Base-by-base conservation (phyloP, 2,329 filamentous ascomycete genomes). In the Neurospora sp. region DNA sequence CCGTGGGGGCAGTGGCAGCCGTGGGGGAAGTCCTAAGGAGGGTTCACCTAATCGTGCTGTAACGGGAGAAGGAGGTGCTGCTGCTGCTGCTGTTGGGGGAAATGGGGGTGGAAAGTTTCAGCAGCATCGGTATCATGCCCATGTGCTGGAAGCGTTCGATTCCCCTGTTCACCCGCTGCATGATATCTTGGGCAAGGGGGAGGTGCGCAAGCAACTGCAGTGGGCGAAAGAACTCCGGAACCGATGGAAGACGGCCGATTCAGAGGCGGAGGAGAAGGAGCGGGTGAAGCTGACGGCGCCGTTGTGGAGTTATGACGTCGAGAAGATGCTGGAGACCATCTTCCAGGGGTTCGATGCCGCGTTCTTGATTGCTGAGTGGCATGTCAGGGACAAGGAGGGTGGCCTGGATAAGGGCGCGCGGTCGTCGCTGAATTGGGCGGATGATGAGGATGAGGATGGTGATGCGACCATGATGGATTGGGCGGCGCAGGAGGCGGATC, bases 141-240 rank as follows among this genome's bases (percentile, higher is more conserved):
- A 92, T 74, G 89, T 92, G 0, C 81, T 93, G 1, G 81, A 83
- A 17, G 85, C 88, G 0, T 81, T 92, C 0, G 86, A 89, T 66
- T 81, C 85, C n/a, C 77, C 81, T 6, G 77, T 77, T 0, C 88
- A 87, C 62, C 89, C 89, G 0, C 80, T 92, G 0, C 81, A 88
- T 66, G 75, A 72, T 0, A 82, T 85, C 0, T 78, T 92, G 1
- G 89, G 89, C 0, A 75, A 68, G 0, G 85, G 85, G 0, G 82
- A 85, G 2, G 87, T 89, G 5, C 82, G 84, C 11, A 80, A 81
- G n/a, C 86, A 89, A 68, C 81, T 93, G 4, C 83, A 83, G 68
- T 81, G 86, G 69, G 90, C 90, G 0, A 92, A 92, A 76, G 89
- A 91, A 73, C 83, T 91, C 69, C 82, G 90, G 1, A 92, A 92